Evolutionary conservation across 805 yeast genomes (phyloP).

Genomic region (Ogataea haglerorum): DNA sequence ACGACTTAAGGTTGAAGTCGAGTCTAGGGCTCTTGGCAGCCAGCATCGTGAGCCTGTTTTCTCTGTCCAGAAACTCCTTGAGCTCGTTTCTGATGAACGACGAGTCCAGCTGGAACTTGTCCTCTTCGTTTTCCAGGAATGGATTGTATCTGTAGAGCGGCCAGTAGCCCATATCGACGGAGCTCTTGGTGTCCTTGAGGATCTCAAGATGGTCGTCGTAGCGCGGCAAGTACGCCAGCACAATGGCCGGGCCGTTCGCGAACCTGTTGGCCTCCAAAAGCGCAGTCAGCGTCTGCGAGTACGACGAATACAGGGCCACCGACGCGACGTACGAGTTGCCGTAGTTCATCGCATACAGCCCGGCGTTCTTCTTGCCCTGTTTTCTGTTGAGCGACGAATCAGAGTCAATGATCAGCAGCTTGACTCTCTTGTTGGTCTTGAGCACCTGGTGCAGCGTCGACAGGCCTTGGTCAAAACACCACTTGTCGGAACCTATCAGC

Average conservation of each 20-base stretch:
- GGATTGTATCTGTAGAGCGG: slow-evolving; percentile 91
- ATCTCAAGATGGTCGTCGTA: slow-evolving; percentile 67
- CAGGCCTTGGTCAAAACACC: slow-evolving; percentile 91
- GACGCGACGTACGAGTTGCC: slow-evolving; percentile 90
- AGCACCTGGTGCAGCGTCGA: slow-evolving; percentile 88
- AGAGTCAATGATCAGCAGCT: slow-evolving; percentile 82
- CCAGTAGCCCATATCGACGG: slow-evolving; percentile 95
- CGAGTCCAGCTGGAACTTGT: slow-evolving; percentile 79
- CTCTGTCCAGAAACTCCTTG: slow-evolving; percentile 79
- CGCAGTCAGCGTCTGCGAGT: slow-evolving; percentile 88
- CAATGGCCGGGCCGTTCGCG: slow-evolving; percentile 80
- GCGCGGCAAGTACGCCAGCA: slow-evolving; percentile 88
- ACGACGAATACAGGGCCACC: slow-evolving; percentile 88
- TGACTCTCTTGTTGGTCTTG: slow-evolving; percentile 64
- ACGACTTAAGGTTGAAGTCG: slow-evolving; percentile 72
- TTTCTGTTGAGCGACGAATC: slow-evolving; percentile 56
- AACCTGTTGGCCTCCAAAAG: slow-evolving; percentile 85
- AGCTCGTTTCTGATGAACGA: slow-evolving; percentile 74
- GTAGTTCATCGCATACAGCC: slow-evolving; percentile 91
- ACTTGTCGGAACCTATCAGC: slow-evolving; percentile 91
- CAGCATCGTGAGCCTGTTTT: slow-evolving; percentile 78
- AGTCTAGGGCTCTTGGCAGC: slow-evolving; percentile 69
- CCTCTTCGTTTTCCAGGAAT: slow-evolving; percentile 39
- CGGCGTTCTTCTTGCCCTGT: slow-evolving; percentile 84
- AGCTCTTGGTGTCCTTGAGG: slow-evolving; percentile 79